phyloP scores from a whole-genome alignment of 169 alveolate species.

The Eimeria falciformis region DNA sequence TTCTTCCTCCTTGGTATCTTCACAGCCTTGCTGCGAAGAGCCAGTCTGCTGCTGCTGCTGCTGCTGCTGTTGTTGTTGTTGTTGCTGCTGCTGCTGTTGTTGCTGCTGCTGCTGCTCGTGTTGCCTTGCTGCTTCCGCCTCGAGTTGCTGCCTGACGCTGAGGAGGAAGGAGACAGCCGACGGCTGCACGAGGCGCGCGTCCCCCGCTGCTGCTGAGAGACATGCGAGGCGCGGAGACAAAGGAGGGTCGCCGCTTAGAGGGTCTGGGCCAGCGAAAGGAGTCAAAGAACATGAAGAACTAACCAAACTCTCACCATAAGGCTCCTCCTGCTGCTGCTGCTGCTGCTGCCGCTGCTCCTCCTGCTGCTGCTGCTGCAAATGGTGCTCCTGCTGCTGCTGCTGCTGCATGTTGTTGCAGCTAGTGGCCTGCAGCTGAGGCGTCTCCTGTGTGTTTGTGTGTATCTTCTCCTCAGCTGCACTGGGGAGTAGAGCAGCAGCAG shows the following conservation, averaged over 20 bases:
- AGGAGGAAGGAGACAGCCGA: slow-evolving; percentile 67
- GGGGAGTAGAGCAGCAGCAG: neutral
- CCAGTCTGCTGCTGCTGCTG: neutral
- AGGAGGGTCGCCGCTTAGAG: slow-evolving; percentile 74
- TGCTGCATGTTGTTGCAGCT: neutral
- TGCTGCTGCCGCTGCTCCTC: slow-evolving; percentile 28
- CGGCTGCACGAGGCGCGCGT: slow-evolving; percentile 35
- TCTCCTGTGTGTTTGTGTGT: too few species aligned
- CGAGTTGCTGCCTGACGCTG: slow-evolving; percentile 59
- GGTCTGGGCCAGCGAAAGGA: slow-evolving; percentile 75
- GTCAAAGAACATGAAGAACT: slow-evolving; percentile 58
- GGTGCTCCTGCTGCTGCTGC: neutral
- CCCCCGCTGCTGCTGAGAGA: slow-evolving; percentile 37
- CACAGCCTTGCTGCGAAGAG: neutral
- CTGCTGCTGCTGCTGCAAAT: neutral
- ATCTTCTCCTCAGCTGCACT: neutral
- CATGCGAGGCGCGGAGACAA: slow-evolving; percentile 69
- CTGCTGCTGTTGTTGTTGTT: slow-evolving; percentile 7
- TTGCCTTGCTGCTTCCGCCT: slow-evolving; percentile 50
- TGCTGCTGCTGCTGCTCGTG: neutral
- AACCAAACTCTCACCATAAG: neutral
- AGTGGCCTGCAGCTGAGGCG: neutral
- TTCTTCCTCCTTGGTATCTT: neutral
- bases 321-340: slow-evolving; percentile 3
- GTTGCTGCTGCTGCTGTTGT: slow-evolving; percentile 1